A percentile compares a stretch with the other conserved stretches of the same genome.
Evolutionary conservation across 2,329 filamentous ascomycete genomes (phyloP).

Genomic region (Macrophomina pseudophaseolina): DNA sequence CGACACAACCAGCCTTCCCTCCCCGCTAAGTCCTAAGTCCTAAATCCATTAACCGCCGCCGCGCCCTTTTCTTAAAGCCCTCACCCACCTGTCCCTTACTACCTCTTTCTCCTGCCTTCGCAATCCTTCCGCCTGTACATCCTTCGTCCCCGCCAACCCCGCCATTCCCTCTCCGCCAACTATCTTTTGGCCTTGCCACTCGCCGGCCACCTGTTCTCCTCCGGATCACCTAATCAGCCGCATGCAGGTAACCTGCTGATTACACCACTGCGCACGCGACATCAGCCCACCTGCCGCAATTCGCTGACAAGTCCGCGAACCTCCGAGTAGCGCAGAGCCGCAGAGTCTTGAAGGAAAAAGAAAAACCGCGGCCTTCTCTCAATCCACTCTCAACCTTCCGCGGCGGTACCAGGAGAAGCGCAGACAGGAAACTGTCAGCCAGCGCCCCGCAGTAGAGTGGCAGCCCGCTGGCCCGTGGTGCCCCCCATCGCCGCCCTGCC

Average conservation of each 20-base stretch:
- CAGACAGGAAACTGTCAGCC: neutral
- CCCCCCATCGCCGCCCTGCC: neutral
- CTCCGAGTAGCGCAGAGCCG: conserved; percentile 19
- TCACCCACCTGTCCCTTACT: conserved; percentile 4
- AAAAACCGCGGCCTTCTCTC: neutral
- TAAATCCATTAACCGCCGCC: conserved; percentile 8
- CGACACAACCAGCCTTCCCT: neutral
- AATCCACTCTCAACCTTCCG: neutral
- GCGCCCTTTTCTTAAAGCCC: conserved; percentile 9
- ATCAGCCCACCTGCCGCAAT: conserved; percentile 9
- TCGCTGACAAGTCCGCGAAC: neutral
- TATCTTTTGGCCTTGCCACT: neutral
- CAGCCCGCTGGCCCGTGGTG: conserved; percentile 1
- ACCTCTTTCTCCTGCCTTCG: neutral
- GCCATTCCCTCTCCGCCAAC: neutral
- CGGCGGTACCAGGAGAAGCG: neutral
- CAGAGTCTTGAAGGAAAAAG: neutral
- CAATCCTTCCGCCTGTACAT: conserved; percentile 6
- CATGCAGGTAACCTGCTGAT: neutral
- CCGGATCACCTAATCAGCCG: conserved; percentile 9
- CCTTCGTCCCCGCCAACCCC: neutral
- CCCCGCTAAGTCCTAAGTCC: conserved; percentile 11
- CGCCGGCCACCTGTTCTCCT: neutral
- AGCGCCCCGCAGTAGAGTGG: neutral
- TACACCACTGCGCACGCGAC: conserved; percentile 6